These are phyloP conservation scores for Emericellopsis terricola DNA, from an alignment of 495 filamentous ascomycete genomes.

Conservation along the genomic window DNA sequence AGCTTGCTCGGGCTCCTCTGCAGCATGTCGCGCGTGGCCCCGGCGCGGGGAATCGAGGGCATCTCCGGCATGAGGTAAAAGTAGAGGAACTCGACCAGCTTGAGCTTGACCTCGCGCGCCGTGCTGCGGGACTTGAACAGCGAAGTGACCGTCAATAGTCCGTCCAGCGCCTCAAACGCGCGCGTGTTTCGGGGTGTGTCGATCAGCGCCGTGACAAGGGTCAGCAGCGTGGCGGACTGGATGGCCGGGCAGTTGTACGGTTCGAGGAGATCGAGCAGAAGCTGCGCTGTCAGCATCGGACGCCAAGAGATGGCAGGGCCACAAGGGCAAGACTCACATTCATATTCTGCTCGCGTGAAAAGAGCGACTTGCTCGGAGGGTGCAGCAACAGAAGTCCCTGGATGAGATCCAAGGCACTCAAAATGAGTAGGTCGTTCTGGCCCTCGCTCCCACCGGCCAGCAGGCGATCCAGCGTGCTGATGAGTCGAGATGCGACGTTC, in stretches of 20 bases:
- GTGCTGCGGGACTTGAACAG: slow-evolving; percentile 78
- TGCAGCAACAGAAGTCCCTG: slow-evolving; percentile 84
- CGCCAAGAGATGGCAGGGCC: background rate
- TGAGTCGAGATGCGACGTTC: slow-evolving; percentile 82
- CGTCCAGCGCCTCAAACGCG: slow-evolving; percentile 84
- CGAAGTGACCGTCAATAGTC: slow-evolving; percentile 79
- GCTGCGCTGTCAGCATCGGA: slow-evolving; percentile 15
- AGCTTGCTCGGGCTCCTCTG: slow-evolving; percentile 61
- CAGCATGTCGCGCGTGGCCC: slow-evolving; percentile 23
- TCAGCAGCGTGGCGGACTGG: slow-evolving; percentile 75
- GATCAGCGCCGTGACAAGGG: slow-evolving; percentile 74
- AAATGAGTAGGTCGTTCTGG: slow-evolving; percentile 76
- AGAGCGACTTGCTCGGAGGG: slow-evolving; percentile 76
- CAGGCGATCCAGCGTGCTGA: slow-evolving; percentile 73
- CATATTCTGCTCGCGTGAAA: slow-evolving; percentile 86
- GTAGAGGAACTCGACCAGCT: slow-evolving; percentile 87
- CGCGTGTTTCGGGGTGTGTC: slow-evolving; percentile 72
- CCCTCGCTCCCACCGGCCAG: slow-evolving; percentile 63
- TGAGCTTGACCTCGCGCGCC: slow-evolving; percentile 73
- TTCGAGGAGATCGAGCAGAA: slow-evolving; percentile 88
- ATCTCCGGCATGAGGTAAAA: slow-evolving; percentile 95
- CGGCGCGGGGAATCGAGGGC: slow-evolving; percentile 32
- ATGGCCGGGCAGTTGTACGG: slow-evolving; percentile 80
- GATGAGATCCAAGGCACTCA: slow-evolving; percentile 74
- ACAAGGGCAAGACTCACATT: slow-evolving; percentile 35